Evolutionary conservation across 2,329 filamentous ascomycete genomes (phyloP).

Genomic region (Venturiaceae sp.): DNA sequence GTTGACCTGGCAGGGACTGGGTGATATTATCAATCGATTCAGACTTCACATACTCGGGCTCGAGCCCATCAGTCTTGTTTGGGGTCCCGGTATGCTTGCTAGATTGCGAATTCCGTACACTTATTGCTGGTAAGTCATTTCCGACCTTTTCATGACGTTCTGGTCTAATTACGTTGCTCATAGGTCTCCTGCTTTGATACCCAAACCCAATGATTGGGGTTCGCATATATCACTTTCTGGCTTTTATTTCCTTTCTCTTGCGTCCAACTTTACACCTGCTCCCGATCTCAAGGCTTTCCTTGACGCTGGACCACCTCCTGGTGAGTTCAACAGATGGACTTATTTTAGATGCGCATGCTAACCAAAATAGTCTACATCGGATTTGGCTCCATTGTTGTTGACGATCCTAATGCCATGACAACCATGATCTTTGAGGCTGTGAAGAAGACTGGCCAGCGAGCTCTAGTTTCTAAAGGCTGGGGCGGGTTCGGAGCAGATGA

Average conservation of each 20-base stretch:
- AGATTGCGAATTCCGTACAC: slow-evolving; percentile 11
- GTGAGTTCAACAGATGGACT: slow-evolving; percentile 5
- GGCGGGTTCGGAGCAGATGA: slow-evolving; percentile 60
- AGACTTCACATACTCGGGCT: slow-evolving; percentile 58
- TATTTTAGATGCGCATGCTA: not conserved
- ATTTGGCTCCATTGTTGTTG: slow-evolving; percentile 32
- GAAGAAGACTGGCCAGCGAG: slow-evolving; percentile 55
- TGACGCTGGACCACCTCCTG: slow-evolving; percentile 19
- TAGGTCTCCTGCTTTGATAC: slow-evolving; percentile 11
- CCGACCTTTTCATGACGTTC: not conserved
- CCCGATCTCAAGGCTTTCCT: slow-evolving; percentile 29
- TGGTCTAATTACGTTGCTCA: not conserved
- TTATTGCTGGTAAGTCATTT: slow-evolving; percentile 10
- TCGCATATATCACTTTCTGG: slow-evolving; percentile 29
- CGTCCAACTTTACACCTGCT: slow-evolving; percentile 27
- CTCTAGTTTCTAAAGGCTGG: slow-evolving; percentile 81
- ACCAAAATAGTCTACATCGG: slow-evolving; percentile 26
- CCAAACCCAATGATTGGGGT: slow-evolving; percentile 18
- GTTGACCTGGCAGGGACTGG: slow-evolving; percentile 57
- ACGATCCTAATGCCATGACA: slow-evolving; percentile 32
- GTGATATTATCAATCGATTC: slow-evolving; percentile 69
- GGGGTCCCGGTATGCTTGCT: slow-evolving; percentile 10
- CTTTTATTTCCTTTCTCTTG: slow-evolving; percentile 29
- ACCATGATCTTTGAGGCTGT: slow-evolving; percentile 31
- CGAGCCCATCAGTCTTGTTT: slow-evolving; percentile 46